Evolutionary conservation across 208 protist species (phyloP).

Genomic region (Leishmania martiniquensis): DNA sequence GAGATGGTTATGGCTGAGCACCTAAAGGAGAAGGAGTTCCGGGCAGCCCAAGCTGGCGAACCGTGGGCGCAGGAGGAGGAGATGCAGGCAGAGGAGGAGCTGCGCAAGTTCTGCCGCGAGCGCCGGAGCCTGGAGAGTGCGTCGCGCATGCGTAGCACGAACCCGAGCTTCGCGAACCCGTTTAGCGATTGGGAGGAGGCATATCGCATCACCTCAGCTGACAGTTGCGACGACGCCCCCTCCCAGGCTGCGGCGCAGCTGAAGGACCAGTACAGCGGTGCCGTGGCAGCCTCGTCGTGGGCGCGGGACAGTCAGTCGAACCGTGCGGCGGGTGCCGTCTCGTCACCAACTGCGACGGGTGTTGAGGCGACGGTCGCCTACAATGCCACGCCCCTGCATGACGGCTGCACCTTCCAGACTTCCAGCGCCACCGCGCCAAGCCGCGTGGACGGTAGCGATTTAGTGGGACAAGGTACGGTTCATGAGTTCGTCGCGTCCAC

Average conservation of each 20-base stretch:
- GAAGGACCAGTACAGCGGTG: constrained; percentile 16
- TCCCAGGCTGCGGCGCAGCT: neutral
- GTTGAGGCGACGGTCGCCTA: neutral
- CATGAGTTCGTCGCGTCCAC: constrained; percentile 29
- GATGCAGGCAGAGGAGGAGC: constrained; percentile 44
- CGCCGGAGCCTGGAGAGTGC: constrained; percentile 34
- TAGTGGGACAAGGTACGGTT: constrained; percentile 15
- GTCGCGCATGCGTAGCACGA: constrained; percentile 30
- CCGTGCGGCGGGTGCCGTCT: too few relatives aligned
- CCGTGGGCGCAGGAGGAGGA: constrained; percentile 49
- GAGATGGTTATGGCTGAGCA: constrained; percentile 55
- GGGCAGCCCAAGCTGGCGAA: constrained; percentile 20
- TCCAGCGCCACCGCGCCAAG: neutral
- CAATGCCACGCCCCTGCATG: neutral
- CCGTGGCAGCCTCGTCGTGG: constrained; percentile 30
- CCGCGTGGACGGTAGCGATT: constrained; percentile 20
- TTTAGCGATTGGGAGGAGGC: constrained; percentile 17
- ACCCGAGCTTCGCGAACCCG: constrained; percentile 45
- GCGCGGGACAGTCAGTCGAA: constrained; percentile 11
- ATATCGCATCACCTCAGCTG: constrained; percentile 2
- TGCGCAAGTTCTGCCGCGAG: constrained; percentile 44
- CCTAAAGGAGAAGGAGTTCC: constrained; percentile 36
- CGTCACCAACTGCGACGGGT: neutral
- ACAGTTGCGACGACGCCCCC: neutral
- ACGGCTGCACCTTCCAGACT: neutral